phyloP scores from a whole-genome alignment of 345 rosid species.

The Rubroshorea leprosula region DNA sequence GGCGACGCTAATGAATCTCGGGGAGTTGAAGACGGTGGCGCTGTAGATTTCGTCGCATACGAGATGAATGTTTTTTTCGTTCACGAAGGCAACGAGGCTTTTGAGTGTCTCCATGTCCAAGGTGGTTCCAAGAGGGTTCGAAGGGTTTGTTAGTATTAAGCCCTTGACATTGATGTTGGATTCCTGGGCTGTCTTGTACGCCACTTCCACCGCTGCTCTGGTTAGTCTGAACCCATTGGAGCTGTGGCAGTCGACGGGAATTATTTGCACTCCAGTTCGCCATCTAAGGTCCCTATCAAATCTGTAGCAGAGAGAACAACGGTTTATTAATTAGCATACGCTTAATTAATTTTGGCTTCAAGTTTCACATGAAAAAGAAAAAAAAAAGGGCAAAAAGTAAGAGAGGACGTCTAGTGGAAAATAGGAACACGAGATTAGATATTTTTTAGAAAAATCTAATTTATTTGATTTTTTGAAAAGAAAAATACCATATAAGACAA shows the following conservation, averaged over 20 bases:
- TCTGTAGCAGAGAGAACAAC: slow-evolving; percentile 30
- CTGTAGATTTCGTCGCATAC: slow-evolving; percentile 84
- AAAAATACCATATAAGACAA: background rate
- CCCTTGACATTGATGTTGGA: slow-evolving; percentile 61
- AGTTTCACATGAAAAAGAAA: background rate
- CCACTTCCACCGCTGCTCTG: slow-evolving; percentile 43
- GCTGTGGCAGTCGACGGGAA: slow-evolving; percentile 71
- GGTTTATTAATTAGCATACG: background rate
- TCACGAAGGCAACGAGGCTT: slow-evolving; percentile 44
- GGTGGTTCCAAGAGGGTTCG: slow-evolving; percentile 78
- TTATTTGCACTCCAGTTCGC: slow-evolving; percentile 62
- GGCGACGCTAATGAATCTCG: slow-evolving; percentile 52
- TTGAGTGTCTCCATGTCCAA: slow-evolving; percentile 43
- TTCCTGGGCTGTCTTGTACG: slow-evolving; percentile 41
- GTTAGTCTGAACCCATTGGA: slow-evolving; percentile 58
- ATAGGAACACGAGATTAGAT: too few species aligned
- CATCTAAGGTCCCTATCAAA: slow-evolving; percentile 74
- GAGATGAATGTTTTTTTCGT: slow-evolving; percentile 53
- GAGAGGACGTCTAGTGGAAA: too few species aligned
- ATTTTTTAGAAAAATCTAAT: background rate
- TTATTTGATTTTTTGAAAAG: background rate
- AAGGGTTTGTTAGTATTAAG: slow-evolving; percentile 69
- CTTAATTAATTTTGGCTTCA: background rate
- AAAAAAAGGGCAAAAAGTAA: too few species aligned
- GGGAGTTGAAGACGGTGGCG: slow-evolving; percentile 53